Evolutionary conservation across 768 basidiomycete genomes (phyloP), one percentile per base, ranked within the genome.

Genomic region (Leccinum longicurvipes): DNA sequence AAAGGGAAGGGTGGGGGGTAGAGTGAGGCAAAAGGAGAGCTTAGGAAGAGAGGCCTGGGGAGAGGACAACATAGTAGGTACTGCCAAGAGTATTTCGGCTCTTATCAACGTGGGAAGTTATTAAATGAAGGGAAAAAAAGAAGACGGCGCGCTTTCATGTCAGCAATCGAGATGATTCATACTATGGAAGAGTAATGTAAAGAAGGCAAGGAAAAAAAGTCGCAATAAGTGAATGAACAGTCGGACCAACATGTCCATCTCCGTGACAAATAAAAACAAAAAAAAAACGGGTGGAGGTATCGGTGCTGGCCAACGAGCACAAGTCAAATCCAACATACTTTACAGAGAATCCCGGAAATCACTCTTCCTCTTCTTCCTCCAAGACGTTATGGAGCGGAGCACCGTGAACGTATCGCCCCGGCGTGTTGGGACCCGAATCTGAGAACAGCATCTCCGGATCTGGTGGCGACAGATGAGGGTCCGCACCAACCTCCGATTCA

Each of bases 381-480:
- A 91, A 23, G 41, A 93, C 91, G 58, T 93, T 93, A 60, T 92
- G 89, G 64, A 93, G 76, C 27, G 91, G 91, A 8, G 89, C 88
- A 24, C 91, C 91, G 63, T 93, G 91, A 14, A 90, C 69, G 65
- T 93, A 93, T 42, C 89, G 82, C 31, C 70, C 81, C 11, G 88
- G 88, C 62, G 85, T 88, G 19, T 72, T 74, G n/a, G 82, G 76
- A 4, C 83, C 84, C 8, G 76, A 70, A 19, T 83, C 82, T n/a
- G 75, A 74, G 15, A 76, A 61, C 10, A 72, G 57, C 7, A 75
- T 46, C 2, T 63, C 64, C 6, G 77, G 47, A 2, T 66, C 66
- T 6, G 75, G 75, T 3, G 69, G 70, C 29, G 77, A 73, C 12
- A 73, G 59, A 21, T 58, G 39, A 21, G 19, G 56, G 2, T 66